Evolutionary conservation across 2,329 filamentous ascomycete species (phyloP), one percentile per base, ranked within the genome.

Genomic region (Fusarium sp.): DNA sequence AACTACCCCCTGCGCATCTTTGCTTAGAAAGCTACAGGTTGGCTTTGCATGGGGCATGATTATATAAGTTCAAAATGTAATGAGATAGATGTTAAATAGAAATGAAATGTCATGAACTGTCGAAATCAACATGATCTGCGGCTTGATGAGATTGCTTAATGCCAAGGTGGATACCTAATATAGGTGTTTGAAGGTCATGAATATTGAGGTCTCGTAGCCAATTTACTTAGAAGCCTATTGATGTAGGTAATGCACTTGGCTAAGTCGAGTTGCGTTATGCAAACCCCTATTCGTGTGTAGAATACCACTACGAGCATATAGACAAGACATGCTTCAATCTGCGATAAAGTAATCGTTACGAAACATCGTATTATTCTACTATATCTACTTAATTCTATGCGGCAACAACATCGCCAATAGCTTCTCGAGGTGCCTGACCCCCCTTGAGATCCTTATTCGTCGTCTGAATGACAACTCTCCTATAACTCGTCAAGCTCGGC

Each of bases 1-100:
- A 74, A 82, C 69, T 83, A 87, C 79, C 87, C 87, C 38, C 81
- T 88, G 62, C 86, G 87, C 61, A 89, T 89, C 76, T 90, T 89
- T 77, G 84, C 83, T 66, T 77, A 69, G 38, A 54, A 20, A 69
- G 45, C 40, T 22, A 24, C n/a, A 24, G 62, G 40, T 16, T 50
- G n/a, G 59, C 35, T 62, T 45, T 47, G 45, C 18, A 22, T 13
- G 57, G 22, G 20, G 34, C 34, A 13, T 29, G 35, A 31, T 8
- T 59, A 34, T 27, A 58, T 37, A 57, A 24, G 20, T 56, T 31
- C 20, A 35, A 47, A 45, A 42, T 42, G 22, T 22, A 64, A 66
- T 69, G 54, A 50, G 42, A 42, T 62, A 56, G 38, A 64, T 20
- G 57, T 50, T n/a, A 60, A 45, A 61, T 54, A 71, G 20, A 62